Evolutionary conservation across 1,284 basidiomycete species (phyloP).

Genomic region (Inonotus hispidus): DNA sequence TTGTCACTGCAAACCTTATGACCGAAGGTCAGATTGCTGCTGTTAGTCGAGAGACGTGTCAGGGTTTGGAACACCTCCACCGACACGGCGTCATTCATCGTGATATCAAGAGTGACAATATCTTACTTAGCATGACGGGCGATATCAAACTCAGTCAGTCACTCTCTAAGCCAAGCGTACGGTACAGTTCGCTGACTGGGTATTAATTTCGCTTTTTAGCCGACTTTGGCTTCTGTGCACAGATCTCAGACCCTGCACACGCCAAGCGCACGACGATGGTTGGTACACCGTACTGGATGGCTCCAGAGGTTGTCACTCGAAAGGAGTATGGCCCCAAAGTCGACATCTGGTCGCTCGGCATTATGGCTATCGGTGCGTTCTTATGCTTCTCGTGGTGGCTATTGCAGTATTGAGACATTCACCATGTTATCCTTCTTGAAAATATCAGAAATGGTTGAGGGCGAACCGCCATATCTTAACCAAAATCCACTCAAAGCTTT

Average conservation of each 20-base stretch:
- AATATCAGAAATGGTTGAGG: slow-evolving; percentile 92
- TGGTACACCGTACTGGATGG: slow-evolving; percentile 99
- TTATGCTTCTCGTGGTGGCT: not conserved
- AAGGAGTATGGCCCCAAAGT: slow-evolving; percentile 99
- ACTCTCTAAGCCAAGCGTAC: not conserved
- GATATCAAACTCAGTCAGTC: slow-evolving; percentile 95
- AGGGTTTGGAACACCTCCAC: slow-evolving; percentile 90
- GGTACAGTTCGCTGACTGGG: not conserved
- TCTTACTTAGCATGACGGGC: slow-evolving; percentile 85
- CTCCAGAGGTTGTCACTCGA: slow-evolving; percentile 95
- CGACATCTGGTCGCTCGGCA: slow-evolving; percentile 97
- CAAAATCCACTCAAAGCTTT: slow-evolving; percentile 95
- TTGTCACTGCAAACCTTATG: slow-evolving; percentile 97
- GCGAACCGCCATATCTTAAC: slow-evolving; percentile 96
- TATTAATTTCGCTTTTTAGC: slow-evolving; percentile 44
- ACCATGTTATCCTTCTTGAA: slow-evolving; percentile 2
- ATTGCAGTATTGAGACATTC: slow-evolving; percentile 6
- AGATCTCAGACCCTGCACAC: slow-evolving; percentile 86
- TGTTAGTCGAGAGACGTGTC: slow-evolving; percentile 84
- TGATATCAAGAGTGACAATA: slow-evolving; percentile 98
- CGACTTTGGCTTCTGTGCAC: slow-evolving; percentile 98
- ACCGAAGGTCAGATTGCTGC: slow-evolving; percentile 93
- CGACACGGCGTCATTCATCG: slow-evolving; percentile 94
- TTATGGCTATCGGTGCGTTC: slow-evolving; percentile 91
- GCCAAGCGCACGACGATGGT: slow-evolving; percentile 99